These are phyloP conservation scores for Colletotrichum sp. DNA, from an alignment of 2,329 filamentous ascomycete species.

Conservation along the genomic window DNA sequence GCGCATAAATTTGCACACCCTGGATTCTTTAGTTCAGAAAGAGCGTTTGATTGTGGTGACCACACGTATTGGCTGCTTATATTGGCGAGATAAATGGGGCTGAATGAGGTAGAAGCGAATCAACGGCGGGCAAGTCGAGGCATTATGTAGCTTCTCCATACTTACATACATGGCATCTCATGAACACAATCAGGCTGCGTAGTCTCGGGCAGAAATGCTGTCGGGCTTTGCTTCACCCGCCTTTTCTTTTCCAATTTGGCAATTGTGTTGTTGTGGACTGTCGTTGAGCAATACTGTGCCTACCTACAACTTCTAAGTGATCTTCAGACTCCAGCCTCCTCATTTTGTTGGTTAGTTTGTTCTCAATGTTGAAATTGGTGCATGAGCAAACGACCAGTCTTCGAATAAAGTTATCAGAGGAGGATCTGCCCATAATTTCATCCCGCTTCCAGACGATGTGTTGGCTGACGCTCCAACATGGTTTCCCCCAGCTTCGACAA, in stretches of 20 bases:
- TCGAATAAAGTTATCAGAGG: too few relatives aligned
- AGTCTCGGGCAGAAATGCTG: neutral
- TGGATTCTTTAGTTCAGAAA: neutral
- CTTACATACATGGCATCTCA: neutral
- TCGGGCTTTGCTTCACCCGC: neutral
- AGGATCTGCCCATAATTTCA: neutral
- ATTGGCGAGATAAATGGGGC: neutral
- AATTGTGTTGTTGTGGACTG: neutral
- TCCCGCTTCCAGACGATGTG: neutral
- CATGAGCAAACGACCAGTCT: neutral
- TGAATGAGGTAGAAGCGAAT: neutral
- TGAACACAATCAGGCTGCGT: neutral
- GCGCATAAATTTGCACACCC: neutral
- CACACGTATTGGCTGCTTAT: neutral
- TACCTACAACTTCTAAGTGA: neutral
- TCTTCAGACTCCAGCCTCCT: neutral
- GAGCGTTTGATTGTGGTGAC: rapidly evolving
- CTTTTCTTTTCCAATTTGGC: neutral
- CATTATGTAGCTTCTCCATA: neutral
- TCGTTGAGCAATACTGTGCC: neutral
- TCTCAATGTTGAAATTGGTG: neutral
- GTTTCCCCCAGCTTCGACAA: rapidly evolving
- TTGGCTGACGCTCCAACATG: neutral
- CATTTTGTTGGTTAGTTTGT: neutral
- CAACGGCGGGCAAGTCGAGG: neutral